These are phyloP conservation scores for Arctostaphylos glauca DNA, from an alignment of 148 eudicot species.

Conservation along the genomic window DNA sequence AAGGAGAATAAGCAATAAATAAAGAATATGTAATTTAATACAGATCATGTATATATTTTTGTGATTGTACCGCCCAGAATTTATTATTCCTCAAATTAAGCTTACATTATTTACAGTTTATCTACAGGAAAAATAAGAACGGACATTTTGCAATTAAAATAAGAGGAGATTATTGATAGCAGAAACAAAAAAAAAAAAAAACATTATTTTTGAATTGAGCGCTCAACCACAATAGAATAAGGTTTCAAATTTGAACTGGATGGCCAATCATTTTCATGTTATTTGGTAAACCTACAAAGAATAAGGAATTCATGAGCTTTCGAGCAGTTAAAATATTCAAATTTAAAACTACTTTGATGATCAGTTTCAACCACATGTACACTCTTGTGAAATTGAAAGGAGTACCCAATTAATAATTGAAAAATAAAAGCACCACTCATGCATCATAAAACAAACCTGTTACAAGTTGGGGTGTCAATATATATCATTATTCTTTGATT, in stretches of 20 bases:
- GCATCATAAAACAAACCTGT: not conserved
- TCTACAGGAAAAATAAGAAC: not conserved
- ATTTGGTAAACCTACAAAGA: not conserved
- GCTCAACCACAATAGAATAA: not conserved
- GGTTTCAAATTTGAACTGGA: not conserved
- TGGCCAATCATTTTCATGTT: slow-evolving; percentile 2
- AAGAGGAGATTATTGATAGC: too few relatives aligned
- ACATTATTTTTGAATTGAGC: not conserved
- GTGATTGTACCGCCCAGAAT: too few relatives aligned
- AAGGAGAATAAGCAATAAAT: too few relatives aligned
- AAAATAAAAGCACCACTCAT: not conserved
- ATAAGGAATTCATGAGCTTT: not conserved
- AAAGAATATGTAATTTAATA: too few relatives aligned
- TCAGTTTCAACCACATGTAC: not conserved
- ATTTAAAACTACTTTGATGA: not conserved
- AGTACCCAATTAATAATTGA: not conserved
- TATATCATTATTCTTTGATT: not conserved
- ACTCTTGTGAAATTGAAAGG: not conserved
- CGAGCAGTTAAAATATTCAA: not conserved
- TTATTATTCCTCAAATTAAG: too few relatives aligned
- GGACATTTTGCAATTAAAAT: too few relatives aligned
- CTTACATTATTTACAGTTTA: too few relatives aligned
- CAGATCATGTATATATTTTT: too few relatives aligned
- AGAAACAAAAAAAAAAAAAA: too few relatives aligned
- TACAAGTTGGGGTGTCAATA: not conserved